A percentile compares a stretch with the other conserved stretches of the same genome.
Conservation (phyloP, 2,329 filamentous ascomycete genomes). For the Fusarium sp. region DNA sequence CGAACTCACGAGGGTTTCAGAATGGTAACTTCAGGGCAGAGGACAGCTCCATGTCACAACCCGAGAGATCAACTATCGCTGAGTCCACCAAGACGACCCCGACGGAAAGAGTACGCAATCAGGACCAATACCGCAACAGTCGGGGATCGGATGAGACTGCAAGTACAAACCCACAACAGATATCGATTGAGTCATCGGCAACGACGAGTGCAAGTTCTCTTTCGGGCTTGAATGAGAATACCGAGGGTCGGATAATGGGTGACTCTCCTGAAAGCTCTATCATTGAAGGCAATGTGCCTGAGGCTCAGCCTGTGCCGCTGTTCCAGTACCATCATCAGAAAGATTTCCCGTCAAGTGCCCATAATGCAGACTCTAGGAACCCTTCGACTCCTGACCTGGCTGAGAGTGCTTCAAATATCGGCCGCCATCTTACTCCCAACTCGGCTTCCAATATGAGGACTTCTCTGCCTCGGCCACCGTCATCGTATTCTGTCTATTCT, state of each 20-base stretch:
- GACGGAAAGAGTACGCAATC: slow-evolving; percentile 49
- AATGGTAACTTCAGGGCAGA: slow-evolving; percentile 18
- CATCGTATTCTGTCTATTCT: slow-evolving; percentile 80
- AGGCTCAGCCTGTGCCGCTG: slow-evolving; percentile 63
- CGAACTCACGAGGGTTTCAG: slow-evolving; percentile 27
- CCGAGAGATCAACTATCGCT: slow-evolving; percentile 23
- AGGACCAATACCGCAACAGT: slow-evolving; percentile 61
- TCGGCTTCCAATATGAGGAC: slow-evolving; percentile 67
- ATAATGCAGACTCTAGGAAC: slow-evolving; percentile 58
- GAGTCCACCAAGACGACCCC: slow-evolving; percentile 52
- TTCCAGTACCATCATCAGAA: slow-evolving; percentile 74
- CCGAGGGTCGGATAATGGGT: slow-evolving; percentile 59
- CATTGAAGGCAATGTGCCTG: slow-evolving; percentile 58
- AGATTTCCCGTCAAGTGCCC: slow-evolving; percentile 58
- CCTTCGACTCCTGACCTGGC: slow-evolving; percentile 65
- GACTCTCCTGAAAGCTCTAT: slow-evolving; percentile 65
- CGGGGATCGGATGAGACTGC: slow-evolving; percentile 66
- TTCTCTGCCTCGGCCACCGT: slow-evolving; percentile 76
- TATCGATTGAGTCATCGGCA: slow-evolving; percentile 65
- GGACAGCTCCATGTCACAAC: neutral
- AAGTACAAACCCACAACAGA: slow-evolving; percentile 62
- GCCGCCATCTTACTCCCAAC: slow-evolving; percentile 73
- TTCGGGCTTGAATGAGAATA: slow-evolving; percentile 63
- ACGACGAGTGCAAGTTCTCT: slow-evolving; percentile 69
- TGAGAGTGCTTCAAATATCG: slow-evolving; percentile 64